Evolutionary conservation across 768 basidiomycete species (phyloP), one percentile per base, ranked within the genome.

Genomic region (Suillus clintonianus): DNA sequence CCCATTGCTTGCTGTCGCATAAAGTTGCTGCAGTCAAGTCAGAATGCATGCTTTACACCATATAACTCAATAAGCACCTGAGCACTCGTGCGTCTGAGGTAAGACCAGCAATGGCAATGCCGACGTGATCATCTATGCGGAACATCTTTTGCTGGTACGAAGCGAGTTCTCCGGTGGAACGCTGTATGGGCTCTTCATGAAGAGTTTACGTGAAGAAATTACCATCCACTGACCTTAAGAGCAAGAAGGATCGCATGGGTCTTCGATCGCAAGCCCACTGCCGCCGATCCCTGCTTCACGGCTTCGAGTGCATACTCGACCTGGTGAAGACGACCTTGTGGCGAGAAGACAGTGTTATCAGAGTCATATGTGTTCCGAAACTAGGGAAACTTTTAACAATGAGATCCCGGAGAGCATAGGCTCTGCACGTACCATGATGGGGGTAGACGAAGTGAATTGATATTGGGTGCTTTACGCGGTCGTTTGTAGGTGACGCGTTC

Each of bases 101-200:
- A 66, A 99, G 81, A n/a, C 97, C 97, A 58, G 97, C 97, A 75
- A 99, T 99, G 56, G 96, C 97, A 72, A 99, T 95, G n/a, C 97
- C 97, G 69, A 97, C 89, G 80, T 99, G 97, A 77, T 99, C 95
- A 74, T 99, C 97, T 88, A 99, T 97, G 72, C 95, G 86, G 78
- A 97, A 97, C 90, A 99, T 92, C 85, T 99, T 99, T 82, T 99
- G 96, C 76, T 99, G 97, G 83, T 99, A 99, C n/a, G 94, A 94
- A 17, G 97, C 96, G 59, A 99, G 85, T 77, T 99, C 97, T 64
- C 97, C 97, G 15, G 95, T 96, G 34, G 97, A 99, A 77, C 97
- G 87, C 97, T 99, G 57, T n/a, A 50, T 17, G 47, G 22, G 19
- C 4, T 13, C 56, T 13, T 65, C 42, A 39, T 68, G 54, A 70